Base-by-base conservation (phyloP, 208 protist genomes). In the Crithidia thermophila region DNA sequence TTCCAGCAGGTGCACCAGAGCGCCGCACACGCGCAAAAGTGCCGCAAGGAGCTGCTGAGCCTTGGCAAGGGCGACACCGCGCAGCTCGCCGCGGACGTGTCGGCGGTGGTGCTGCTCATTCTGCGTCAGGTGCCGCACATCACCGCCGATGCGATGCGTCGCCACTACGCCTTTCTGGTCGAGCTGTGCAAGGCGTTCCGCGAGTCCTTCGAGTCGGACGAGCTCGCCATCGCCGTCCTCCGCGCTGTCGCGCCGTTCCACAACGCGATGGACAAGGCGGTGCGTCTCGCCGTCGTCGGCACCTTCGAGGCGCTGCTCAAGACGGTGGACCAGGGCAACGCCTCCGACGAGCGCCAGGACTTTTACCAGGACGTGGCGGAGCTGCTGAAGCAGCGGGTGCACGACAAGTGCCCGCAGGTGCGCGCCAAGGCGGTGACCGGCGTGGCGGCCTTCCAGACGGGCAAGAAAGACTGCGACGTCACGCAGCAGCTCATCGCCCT, bases 1-100 rank as follows among this genome's bases (percentile, higher is more conserved):
- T 94, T 96, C 55, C 88, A 96, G 67, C 69, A 85, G 11, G 82
- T 96, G 40, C 91, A 93, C 50, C 76, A 82, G 13, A 94, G 88
- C 58, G 81, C 86, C 21, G 87, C 88, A 6, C 81, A 96, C 60
- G 73, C 76, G 50, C 79, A 87, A 42, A 69, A 77, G 31, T 85
- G 79, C 62, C 89, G 84, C 49, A 85, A 84, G 34, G 76, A 84
- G 8, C 37, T 96, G 33, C 33, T 91, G 20, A 42, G 27, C 8
- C 46, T 64, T 5, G 70, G 39, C n/a, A 30, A 64, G 31, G 16
- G 13, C 30, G 33, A 55, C 39, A 36, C 60, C 3, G 16, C 52
- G 27, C 62, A 62, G 27, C 43, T 72, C 9, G 50, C 73, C 28
- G 59, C 75, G 3, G 71, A 81, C 13, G 68, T 96, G 11, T 84